These are phyloP conservation scores for Cryptococcus amylolentus DNA, from an alignment of 1,284 basidiomycete genomes.

Conservation along the genomic window DNA sequence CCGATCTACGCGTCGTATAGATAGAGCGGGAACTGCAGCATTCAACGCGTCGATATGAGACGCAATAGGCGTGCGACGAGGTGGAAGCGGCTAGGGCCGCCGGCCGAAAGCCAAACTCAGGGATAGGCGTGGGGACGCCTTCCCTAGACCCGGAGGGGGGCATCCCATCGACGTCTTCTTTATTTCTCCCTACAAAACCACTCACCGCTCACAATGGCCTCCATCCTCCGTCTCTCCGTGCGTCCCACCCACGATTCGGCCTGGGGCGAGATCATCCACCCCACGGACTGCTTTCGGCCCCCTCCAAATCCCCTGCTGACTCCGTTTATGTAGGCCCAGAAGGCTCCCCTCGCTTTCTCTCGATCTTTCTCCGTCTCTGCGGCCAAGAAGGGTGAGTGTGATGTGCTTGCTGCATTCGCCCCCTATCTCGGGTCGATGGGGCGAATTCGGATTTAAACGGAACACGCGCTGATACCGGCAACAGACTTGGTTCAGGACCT, in stretches of 20 bases:
- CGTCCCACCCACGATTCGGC: conserved; percentile 6
- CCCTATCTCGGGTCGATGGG: neutral
- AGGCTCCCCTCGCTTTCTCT: conserved; percentile 32
- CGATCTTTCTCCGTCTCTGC: conserved; percentile 62
- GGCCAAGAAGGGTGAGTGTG: conserved; percentile 63
- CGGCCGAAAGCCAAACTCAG: neutral
- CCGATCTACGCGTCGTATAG: conserved; percentile 3
- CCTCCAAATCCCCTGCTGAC: neutral
- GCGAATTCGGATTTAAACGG: conserved; percentile 49
- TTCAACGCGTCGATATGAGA: too few relatives aligned
- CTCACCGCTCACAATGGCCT: conserved; percentile 37
- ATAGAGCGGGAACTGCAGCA: neutral
- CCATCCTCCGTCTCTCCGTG: conserved; percentile 42
- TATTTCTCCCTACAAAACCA: conserved; percentile 22
- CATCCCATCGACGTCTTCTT: too few relatives aligned
- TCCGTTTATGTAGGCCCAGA: conserved; percentile 6
- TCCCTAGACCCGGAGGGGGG: neutral
- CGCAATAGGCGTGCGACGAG: too few relatives aligned
- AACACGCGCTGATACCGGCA: conserved; percentile 39
- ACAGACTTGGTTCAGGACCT: conserved; percentile 88
- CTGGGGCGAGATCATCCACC: too few relatives aligned
- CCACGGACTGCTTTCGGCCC: too few relatives aligned
- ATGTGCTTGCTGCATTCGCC: neutral
- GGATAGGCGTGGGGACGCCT: neutral
- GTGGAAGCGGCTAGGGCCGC: too few relatives aligned